Conservation (phyloP, 257 asterid genomes). For the Solanum appendiculatum region DNA sequence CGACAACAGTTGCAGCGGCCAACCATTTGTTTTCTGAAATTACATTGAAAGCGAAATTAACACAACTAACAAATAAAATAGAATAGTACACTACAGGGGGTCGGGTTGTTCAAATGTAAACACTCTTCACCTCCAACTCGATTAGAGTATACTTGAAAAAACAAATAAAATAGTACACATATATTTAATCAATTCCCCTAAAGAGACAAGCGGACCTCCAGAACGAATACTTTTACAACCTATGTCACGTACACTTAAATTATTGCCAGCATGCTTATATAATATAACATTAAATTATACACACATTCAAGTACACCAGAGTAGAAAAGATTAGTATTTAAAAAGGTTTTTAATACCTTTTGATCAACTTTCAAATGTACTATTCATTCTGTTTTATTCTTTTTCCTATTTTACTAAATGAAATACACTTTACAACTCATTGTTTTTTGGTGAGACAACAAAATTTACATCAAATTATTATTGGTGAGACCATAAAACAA, state of each 20-base stretch:
- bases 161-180: neutral
- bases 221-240: conserved; percentile 12
- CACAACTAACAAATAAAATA: neutral
- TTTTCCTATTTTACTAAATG: neutral
- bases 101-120: neutral
- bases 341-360: neutral
- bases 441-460: neutral
- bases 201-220: conserved; percentile 36
- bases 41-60: neutral
- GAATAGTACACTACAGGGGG: neutral
- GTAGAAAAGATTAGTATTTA: neutral
- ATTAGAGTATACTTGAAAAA: neutral
- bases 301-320: neutral
- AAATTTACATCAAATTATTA: neutral
- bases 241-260: conserved; percentile 4
- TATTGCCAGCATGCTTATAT: conserved; percentile 16
- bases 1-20: conserved; percentile 90
- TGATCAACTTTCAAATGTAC: neutral
- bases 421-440: neutral
- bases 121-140: neutral
- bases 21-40: conserved; percentile 61
- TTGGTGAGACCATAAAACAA: neutral
- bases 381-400: neutral
- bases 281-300: neutral
- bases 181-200: neutral